Evolutionary conservation across 768 basidiomycete genomes (phyloP).

Genomic region (Hysterangium stoloniferum): DNA sequence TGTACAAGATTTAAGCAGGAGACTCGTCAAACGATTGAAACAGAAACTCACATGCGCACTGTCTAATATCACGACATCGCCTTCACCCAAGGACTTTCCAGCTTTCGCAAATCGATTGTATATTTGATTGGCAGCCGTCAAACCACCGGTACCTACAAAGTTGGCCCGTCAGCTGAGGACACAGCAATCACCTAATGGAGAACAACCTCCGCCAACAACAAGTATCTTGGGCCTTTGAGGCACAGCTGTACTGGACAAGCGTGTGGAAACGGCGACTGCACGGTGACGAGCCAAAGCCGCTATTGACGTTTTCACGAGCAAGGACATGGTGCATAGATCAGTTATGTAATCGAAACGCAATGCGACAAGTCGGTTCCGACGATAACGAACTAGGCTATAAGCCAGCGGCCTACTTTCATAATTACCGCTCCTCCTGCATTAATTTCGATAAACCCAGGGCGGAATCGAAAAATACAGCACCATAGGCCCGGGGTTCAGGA

Average conservation of each 20-base stretch:
- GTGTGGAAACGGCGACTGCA: neutral
- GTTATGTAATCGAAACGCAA: too few relatives aligned
- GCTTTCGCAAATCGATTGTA: slow-evolving; percentile 69
- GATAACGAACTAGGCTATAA: too few relatives aligned
- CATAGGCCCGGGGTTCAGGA: too few relatives aligned
- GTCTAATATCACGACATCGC: slow-evolving; percentile 85
- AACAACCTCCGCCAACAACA: slow-evolving; percentile 84
- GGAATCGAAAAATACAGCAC: too few relatives aligned
- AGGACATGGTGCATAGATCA: too few relatives aligned
- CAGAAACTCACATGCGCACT: slow-evolving; percentile 32
- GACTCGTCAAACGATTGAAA: too few relatives aligned
- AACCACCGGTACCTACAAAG: slow-evolving; percentile 63
- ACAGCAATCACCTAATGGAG: neutral
- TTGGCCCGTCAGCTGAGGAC: neutral
- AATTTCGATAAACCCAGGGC: too few relatives aligned
- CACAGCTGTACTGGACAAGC: slow-evolving; percentile 20
- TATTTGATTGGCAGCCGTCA: slow-evolving; percentile 83
- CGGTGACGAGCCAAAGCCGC: neutral
- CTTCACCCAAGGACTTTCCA: slow-evolving; percentile 56
- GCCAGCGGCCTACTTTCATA: too few relatives aligned
- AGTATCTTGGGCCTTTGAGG: slow-evolving; percentile 47
- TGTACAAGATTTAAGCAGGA: neutral
- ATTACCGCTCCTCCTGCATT: too few relatives aligned
- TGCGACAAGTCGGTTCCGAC: too few relatives aligned
- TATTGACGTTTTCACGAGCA: too few relatives aligned